Evolutionary conservation across 176 grass and related monocot species (phyloP), one percentile per base, ranked within the genome.

Genomic region (bread wheat (Triticum aestivum)): DNA sequence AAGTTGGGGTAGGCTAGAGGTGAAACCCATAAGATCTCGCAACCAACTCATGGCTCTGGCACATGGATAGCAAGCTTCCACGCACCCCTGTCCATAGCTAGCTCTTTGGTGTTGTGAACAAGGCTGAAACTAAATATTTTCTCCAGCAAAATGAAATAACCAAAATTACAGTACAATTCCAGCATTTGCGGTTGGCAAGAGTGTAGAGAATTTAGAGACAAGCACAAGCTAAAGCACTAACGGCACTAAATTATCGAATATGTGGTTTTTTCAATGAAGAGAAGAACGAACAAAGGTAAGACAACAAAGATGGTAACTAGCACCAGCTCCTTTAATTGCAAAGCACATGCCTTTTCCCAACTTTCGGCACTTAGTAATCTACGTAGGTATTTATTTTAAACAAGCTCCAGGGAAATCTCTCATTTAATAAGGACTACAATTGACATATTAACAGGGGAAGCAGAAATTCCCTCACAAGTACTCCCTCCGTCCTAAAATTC

Each of bases 81-180:
- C 23, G 23, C 23, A 24, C 23, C 23, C 23, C 23, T 24, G 23
- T 24, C 23, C 23, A 24, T 24, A 24, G 23, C 23, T 24, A 24
- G 23, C 23, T 24, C 23, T 24, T 24, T 24, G 23, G 23, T 24
- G 23, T 45, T 20, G 5, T 52, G 35, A 87, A 61, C 27, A 82
- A 81, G n/a, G 63, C 20, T 66, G 17, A 47, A 69, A 75, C 64
- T 77, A 92, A 89, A 79, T 61, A 17, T 56, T 54, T 63, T 47
- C 8, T 75, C 29, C 62, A 26, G 17, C 3, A 59, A 33, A 70
- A 86, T 87, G 21, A 75, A 69, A 15, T 69, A 56, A 20, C 17
- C 76, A 86, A 76, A 5, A 14, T 45, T 78, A 11, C 62, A 77
- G 12, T 51, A 82, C 47, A 69, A 29, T 52, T 79, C 11, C 13